Evolutionary conservation across 495 filamentous ascomycete genomes (phyloP).

Genomic region (Aspergillus leporis): DNA sequence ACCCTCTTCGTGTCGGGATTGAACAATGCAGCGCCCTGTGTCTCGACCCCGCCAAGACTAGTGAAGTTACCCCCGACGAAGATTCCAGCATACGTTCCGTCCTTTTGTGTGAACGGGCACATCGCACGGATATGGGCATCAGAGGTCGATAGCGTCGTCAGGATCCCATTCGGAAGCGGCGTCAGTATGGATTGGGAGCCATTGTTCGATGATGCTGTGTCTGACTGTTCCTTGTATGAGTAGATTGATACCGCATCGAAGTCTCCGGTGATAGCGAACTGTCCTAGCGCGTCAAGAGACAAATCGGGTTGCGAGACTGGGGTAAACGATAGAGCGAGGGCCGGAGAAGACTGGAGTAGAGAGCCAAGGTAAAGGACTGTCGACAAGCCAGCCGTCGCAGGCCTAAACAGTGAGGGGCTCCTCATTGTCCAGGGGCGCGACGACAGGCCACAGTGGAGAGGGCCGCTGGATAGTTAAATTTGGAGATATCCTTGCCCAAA

Average conservation of each 20-base stretch:
- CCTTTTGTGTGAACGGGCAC: slow-evolving; percentile 73
- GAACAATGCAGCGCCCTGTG: slow-evolving; percentile 78
- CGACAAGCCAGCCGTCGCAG: slow-evolving; percentile 51
- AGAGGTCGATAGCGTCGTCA: slow-evolving; percentile 68
- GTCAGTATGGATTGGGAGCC: slow-evolving; percentile 80
- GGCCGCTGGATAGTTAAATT: slow-evolving; percentile 17
- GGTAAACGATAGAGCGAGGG: slow-evolving; percentile 67
- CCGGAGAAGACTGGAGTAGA: slow-evolving; percentile 43
- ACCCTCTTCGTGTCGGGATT: slow-evolving; percentile 66
- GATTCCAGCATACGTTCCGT: slow-evolving; percentile 69
- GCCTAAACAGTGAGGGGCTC: slow-evolving; percentile 56
- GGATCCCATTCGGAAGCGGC: slow-evolving; percentile 81
- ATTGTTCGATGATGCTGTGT: slow-evolving; percentile 65
- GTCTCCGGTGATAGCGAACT: slow-evolving; percentile 84
- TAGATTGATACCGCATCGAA: slow-evolving; percentile 91
- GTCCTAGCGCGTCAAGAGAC: slow-evolving; percentile 77
- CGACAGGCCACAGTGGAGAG: slow-evolving; percentile 35
- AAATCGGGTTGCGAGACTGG: slow-evolving; percentile 74
- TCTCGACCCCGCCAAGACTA: slow-evolving; percentile 74
- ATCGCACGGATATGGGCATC: slow-evolving; percentile 84
- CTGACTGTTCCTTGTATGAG: slow-evolving; percentile 75
- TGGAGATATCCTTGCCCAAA: background rate
- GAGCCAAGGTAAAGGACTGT: slow-evolving; percentile 41
- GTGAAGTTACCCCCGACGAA: slow-evolving; percentile 96
- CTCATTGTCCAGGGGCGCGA: slow-evolving; percentile 54